A percentile compares a stretch with the other conserved stretches of the same genome.
Conservation (phyloP, 169 alveolate species). For the Cryptosporidium sp. region DNA sequence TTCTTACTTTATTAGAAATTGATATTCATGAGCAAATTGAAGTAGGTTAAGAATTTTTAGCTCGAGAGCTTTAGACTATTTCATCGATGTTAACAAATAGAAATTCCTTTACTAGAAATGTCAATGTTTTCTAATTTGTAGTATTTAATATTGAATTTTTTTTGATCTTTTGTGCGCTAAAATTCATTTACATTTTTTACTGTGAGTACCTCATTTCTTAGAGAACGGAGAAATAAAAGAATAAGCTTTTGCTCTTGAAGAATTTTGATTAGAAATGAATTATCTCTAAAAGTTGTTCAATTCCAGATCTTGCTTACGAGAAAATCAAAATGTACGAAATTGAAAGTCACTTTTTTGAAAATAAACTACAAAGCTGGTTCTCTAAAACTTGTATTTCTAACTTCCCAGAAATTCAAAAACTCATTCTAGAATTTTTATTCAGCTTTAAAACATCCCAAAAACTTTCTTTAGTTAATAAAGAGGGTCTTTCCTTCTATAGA, state of each 20-base stretch:
- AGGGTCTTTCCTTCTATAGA: constrained; percentile 14
- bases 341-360: constrained; percentile 4
- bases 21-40: not conserved
- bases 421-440: constrained; percentile 48
- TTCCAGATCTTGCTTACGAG: not conserved
- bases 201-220: constrained; percentile 19
- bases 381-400: constrained; percentile 10
- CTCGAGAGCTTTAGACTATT: not conserved
- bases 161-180: constrained; percentile 9
- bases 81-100: not conserved
- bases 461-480: constrained; percentile 14
- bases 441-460: constrained; percentile 17
- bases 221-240: not conserved
- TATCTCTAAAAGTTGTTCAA: not conserved
- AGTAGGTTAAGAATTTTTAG: not conserved
- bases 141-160: not conserved
- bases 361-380: constrained; percentile 20
- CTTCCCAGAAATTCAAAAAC: constrained; percentile 35
- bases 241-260: not conserved
- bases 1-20: not conserved
- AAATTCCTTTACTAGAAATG: not conserved
- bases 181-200: not conserved
- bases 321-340: not conserved
- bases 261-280: constrained; percentile 4
- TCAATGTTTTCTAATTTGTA: not conserved